Evolutionary conservation across 139 green algal genomes (phyloP).

Genomic region (Coelastrella sp.): DNA sequence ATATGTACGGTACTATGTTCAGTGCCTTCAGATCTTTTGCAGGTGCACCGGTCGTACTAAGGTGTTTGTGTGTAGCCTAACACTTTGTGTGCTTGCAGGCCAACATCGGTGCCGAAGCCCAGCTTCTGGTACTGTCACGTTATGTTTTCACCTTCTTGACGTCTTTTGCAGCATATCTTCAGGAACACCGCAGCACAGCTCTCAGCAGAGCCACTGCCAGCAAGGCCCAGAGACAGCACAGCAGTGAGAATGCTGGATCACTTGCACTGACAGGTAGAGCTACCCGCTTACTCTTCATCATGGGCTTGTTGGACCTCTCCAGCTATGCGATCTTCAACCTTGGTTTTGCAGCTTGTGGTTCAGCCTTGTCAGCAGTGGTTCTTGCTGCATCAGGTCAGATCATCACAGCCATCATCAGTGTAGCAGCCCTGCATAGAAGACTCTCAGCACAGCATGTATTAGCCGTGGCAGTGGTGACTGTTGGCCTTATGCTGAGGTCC

Average conservation of each 20-base stretch:
- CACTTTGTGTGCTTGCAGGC: neutral
- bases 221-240: too few species aligned
- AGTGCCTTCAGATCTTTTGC: too few species aligned
- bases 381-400: conserved; percentile 39
- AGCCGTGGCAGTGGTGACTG: conserved; percentile 23
- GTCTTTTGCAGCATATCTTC: neutral
- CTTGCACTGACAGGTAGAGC: neutral
- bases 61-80: too few species aligned
- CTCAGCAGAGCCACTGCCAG: too few species aligned
- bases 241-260: too few species aligned
- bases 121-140: conserved; percentile 19
- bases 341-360: conserved; percentile 24
- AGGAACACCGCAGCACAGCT: too few species aligned
- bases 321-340: conserved; percentile 27
- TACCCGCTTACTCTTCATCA: conserved; percentile 4
- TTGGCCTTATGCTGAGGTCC: conserved; percentile 32
- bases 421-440: neutral
- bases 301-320: conserved; percentile 24
- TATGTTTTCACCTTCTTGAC: conserved; percentile 33
- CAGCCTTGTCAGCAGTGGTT: conserved; percentile 15
- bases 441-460: conserved; percentile 1
- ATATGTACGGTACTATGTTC: too few species aligned
- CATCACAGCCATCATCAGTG: neutral
- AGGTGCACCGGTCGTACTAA: too few species aligned
- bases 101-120: conserved; percentile 4